Base-by-base conservation (phyloP, 768 basidiomycete species). In the Trametes gibbosa region DNA sequence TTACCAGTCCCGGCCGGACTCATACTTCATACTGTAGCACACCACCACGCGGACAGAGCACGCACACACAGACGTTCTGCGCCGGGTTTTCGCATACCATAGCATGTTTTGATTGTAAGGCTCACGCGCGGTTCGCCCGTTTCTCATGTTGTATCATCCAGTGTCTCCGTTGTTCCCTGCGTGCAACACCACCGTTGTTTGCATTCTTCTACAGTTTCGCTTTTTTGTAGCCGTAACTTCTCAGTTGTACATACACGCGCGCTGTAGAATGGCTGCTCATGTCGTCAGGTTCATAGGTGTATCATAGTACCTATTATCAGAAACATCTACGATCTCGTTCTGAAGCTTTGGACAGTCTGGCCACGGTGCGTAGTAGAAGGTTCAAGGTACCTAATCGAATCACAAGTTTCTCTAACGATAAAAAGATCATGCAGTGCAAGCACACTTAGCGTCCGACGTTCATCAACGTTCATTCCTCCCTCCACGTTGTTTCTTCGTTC, bases 81-180 rank as follows among this genome's bases (percentile, higher is more conserved):
- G 50, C 34, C 40, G 21, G 39, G n/a, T 19, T 37, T 53, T 53
- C 27, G 32, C 47, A 52, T 58, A 45, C 57, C 34, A 46, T 46
- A 51, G 34, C 24, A 32, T 45, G 24, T 32, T 23, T 47, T 19
- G 24, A 47, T 46, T 48, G 24, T 52, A 29, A 35, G 39, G 27
- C 55, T 42, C 29, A 32, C 10, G 29, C 29, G 10, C 29, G 29
- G n/a, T 10, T 39, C 55, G 8, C 27, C 21, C 55, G 39, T 25
- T n/a, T 14, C 37, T 27, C 47, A 42, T 56, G 55, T 56, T 56
- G 55, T 56, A 56, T 49, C 47, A 56, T 47, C 27, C 47, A 25
- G 8, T 46, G 17, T 25, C 23, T 40, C 21, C 7, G 10, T 17
- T 39, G 13, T 39, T 17, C 37, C n/a, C n/a, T n/a, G n/a, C n/a